Evolutionary conservation across 2,329 filamentous ascomycete genomes (phyloP).

Genomic region (Madurella mycetomatis): DNA sequence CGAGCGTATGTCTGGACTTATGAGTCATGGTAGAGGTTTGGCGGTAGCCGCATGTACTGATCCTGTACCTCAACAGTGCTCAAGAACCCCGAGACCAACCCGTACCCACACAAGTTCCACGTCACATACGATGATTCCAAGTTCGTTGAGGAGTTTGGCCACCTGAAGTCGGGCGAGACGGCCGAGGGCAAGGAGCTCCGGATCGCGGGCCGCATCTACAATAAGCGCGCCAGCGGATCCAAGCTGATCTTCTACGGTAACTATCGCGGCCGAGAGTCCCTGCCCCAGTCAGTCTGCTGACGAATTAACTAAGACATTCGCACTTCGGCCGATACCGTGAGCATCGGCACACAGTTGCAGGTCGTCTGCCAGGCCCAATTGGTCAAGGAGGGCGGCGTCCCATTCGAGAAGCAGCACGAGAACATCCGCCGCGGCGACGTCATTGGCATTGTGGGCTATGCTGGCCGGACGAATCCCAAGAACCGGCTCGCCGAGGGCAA

Average conservation of each 20-base stretch:
- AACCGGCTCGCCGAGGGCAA: constrained; percentile 73
- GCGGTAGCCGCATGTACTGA: constrained; percentile 7
- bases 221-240: constrained; percentile 72
- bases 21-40: neutral
- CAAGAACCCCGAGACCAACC: constrained; percentile 68
- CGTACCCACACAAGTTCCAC: constrained; percentile 92
- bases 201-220: constrained; percentile 83
- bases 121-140: constrained; percentile 77
- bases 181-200: constrained; percentile 70
- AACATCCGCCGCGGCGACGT: constrained; percentile 87
- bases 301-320: constrained; percentile 42
- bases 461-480: constrained; percentile 83
- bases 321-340: constrained; percentile 45
- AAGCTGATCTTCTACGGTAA: constrained; percentile 90
- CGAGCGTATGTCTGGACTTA: constrained; percentile 39
- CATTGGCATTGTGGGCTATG: constrained; percentile 80
- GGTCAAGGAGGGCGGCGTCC: constrained; percentile 56
- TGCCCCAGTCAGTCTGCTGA: neutral
- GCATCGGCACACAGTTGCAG: constrained; percentile 74
- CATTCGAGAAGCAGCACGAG: constrained; percentile 87
- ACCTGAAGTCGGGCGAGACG: constrained; percentile 84
- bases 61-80: constrained; percentile 41
- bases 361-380: constrained; percentile 88
- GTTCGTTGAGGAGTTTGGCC: constrained; percentile 71
- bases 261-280: neutral